These are phyloP conservation scores for Cryptococcus deneoformans DNA, from an alignment of 1,284 basidiomycete genomes.

Conservation along the genomic window DNA sequence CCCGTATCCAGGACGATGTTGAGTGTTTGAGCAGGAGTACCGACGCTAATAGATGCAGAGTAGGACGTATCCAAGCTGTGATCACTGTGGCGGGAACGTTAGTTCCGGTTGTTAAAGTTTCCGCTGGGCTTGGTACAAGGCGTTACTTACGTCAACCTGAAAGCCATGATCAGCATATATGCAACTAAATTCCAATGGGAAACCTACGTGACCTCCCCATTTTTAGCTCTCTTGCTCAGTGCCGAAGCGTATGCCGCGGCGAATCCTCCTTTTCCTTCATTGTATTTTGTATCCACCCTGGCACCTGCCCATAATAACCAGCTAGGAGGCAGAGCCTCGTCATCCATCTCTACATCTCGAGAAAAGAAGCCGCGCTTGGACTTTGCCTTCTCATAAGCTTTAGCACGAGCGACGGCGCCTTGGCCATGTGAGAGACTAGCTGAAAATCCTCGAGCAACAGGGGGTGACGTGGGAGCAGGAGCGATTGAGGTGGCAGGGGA, in stretches of 20 bases:
- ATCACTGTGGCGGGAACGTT: constrained; percentile 15
- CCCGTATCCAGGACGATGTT: constrained; percentile 58
- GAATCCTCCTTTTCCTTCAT: constrained; percentile 26
- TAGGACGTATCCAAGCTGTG: constrained; percentile 48
- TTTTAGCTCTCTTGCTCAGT: constrained; percentile 7
- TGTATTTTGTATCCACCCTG: constrained; percentile 37
- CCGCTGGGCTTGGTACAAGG: neutral
- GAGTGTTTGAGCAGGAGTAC: constrained; percentile 53
- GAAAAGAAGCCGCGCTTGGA: constrained; percentile 2
- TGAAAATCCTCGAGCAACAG: constrained; percentile 16
- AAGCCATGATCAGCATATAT: neutral
- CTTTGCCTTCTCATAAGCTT: constrained; percentile 16
- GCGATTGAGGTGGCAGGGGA: neutral
- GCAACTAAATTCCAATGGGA: neutral
- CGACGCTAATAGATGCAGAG: constrained; percentile 40
- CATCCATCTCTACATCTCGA: constrained; percentile 4
- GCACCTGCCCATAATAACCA: constrained; percentile 37
- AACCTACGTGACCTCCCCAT: constrained; percentile 18
- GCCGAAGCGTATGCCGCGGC: constrained; percentile 15
- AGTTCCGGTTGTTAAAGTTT: neutral
- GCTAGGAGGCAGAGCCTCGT: constrained; percentile 19
- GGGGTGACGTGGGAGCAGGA: neutral
- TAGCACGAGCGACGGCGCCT: constrained; percentile 17
- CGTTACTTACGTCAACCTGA: constrained; percentile 8
- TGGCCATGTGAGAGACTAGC: constrained; percentile 26